A percentile compares a stretch with the other conserved stretches of the same genome.
Evolutionary conservation across 768 basidiomycete genomes (phyloP).

Genomic region (Lactarius akahatsu): DNA sequence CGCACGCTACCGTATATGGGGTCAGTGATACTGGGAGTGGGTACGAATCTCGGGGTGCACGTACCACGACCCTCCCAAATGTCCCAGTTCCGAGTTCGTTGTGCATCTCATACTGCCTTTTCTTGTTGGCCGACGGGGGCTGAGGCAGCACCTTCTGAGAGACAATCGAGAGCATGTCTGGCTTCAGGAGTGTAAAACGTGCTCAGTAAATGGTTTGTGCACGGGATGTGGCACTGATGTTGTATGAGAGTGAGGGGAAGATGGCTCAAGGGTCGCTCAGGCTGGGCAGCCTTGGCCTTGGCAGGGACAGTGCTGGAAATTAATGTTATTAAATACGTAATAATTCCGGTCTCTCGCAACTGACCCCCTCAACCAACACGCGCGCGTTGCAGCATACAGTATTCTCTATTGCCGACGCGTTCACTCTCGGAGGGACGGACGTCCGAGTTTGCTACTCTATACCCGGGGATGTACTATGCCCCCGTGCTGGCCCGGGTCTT

Average conservation of each 20-base stretch:
- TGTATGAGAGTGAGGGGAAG: too few relatives aligned
- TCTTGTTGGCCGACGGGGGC: conserved; percentile 83
- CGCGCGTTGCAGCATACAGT: background rate
- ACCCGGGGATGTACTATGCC: background rate
- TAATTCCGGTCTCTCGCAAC: background rate
- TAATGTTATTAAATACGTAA: background rate
- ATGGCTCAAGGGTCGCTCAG: background rate
- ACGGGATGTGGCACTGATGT: too few relatives aligned
- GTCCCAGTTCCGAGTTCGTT: conserved; percentile 77
- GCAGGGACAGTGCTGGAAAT: too few relatives aligned
- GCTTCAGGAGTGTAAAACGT: background rate
- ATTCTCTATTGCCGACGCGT: background rate
- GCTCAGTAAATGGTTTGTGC: background rate
- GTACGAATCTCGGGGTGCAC: conserved; percentile 29
- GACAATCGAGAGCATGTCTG: conserved; percentile 22
- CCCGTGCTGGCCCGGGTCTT: background rate
- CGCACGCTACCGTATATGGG: conserved; percentile 49
- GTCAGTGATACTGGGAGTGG: background rate
- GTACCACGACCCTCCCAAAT: conserved; percentile 88
- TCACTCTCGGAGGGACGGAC: background rate
- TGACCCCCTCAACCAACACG: background rate
- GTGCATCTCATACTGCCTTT: conserved; percentile 75
- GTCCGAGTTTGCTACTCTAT: background rate
- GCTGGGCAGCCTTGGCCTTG: background rate
- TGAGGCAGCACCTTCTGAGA: conserved; percentile 72